Base-by-base conservation (phyloP, 768 basidiomycete genomes). In the Termitomyces sp. region DNA sequence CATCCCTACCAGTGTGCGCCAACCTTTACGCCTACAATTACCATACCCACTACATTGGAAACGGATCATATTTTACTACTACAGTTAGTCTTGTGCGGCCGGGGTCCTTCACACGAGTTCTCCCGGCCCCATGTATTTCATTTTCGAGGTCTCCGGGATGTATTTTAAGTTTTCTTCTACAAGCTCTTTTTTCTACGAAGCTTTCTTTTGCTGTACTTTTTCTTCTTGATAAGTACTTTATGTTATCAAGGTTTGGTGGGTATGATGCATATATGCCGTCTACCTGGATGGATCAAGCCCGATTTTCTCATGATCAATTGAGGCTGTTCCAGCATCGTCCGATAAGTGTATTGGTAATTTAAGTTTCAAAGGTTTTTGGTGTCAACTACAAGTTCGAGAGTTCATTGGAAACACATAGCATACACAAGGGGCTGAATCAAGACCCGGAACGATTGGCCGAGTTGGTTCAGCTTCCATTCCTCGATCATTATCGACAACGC, bases 71-170 rank as follows among this genome's bases (percentile, higher is more conserved):
- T 62, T 55, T 14, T 62, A 62, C 54, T 40, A 59, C 45, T 55
- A 53, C 55, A 54, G 47, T 62, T 59, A 59, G 58, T 62, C 52
- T 62, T 52, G 58, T 62, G 53, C 47, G 48, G 61, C 13, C 55
- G 8, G 49, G 54, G 49, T 50, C 47, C 40, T 44, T 13, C 38
- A 41, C 44, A 44, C 51, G 52, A 52, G 9, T 32, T 52, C 9
- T 48, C 52, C 46, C 55, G 61, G 56, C 57, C 61, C 55, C 55
- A 57, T 62, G 58, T 62, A 62, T 59, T 54, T 55, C 59, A 59
- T 55, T 3, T 28, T 41, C 38, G 50, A 54, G 53, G 30, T 51
- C 48, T 47, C 41, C 41, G 6, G 36, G 40, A 36, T 62, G 56
- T 59, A 59, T 59, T 49, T 59, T 32, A 54, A 43, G 52, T 47